These are phyloP conservation scores for Mycena rebaudengoi DNA, from an alignment of 768 basidiomycete genomes.

Conservation along the genomic window DNA sequence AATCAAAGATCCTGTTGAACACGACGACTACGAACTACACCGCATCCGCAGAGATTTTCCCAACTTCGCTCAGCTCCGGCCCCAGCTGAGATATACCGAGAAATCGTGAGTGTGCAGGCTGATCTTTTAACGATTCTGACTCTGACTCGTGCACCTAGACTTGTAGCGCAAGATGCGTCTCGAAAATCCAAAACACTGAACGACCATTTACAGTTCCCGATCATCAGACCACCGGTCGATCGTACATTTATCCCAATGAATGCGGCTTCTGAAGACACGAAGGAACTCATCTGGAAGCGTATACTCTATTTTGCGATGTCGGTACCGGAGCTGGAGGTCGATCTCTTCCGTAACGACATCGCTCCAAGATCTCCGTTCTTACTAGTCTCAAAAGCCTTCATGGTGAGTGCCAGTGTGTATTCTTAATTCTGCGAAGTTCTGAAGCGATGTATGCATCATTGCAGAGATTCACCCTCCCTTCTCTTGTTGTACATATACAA, in stretches of 20 bases:
- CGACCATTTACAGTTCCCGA: too few relatives aligned
- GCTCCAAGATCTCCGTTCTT: neutral
- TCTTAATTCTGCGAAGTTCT: neutral
- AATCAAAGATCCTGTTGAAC: neutral
- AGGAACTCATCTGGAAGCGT: neutral
- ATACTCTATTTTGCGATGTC: constrained; percentile 16
- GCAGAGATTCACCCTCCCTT: too few relatives aligned
- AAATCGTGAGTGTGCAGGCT: too few relatives aligned
- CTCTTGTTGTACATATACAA: neutral
- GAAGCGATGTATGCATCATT: too few relatives aligned
- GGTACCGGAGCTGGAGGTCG: neutral
- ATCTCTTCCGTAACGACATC: neutral
- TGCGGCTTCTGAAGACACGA: neutral
- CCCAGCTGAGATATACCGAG: too few relatives aligned
- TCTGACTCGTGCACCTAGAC: too few relatives aligned
- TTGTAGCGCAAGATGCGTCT: too few relatives aligned
- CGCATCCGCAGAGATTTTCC: too few relatives aligned
- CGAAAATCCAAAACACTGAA: too few relatives aligned
- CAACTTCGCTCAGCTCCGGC: too few relatives aligned
- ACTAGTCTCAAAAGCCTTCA: constrained; percentile 1
- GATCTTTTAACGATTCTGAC: too few relatives aligned
- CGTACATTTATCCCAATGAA: constrained; percentile 5
- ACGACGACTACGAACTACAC: neutral
- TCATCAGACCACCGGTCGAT: neutral
- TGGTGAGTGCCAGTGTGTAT: neutral